These are phyloP conservation scores for Ceratobasidium papillatum DNA, from an alignment of 1,284 basidiomycete genomes.

Conservation along the genomic window DNA sequence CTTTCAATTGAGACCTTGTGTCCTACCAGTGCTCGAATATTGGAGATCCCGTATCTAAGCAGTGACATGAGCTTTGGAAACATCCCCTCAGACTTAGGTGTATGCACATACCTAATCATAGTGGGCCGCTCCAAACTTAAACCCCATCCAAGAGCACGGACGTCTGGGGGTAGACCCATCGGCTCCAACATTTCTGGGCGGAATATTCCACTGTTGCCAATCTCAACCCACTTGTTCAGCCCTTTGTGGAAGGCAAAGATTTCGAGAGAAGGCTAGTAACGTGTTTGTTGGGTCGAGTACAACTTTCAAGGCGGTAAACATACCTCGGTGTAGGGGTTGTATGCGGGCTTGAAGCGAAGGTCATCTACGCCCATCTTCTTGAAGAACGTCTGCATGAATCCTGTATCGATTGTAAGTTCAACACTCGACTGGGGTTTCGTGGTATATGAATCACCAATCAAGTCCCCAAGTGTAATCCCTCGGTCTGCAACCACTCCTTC, in stretches of 20 bases:
- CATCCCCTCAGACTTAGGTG: not conserved
- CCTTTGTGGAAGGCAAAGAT: constrained; percentile 99
- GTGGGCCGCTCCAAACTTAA: constrained; percentile 96
- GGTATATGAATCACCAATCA: constrained; percentile 76
- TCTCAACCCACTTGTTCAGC: constrained; percentile 95
- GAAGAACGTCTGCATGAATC: constrained; percentile 99
- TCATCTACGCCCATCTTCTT: constrained; percentile 95
- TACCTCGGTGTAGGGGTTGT: constrained; percentile 96
- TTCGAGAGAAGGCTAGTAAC: constrained; percentile 92
- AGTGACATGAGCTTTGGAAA: constrained; percentile 1
- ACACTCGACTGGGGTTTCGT: not conserved
- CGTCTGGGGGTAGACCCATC: constrained; percentile 98
- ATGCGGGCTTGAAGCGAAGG: constrained; percentile 96
- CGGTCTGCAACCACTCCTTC: constrained; percentile 98
- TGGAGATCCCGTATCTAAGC: constrained; percentile 84
- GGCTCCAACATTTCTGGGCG: constrained; percentile 99
- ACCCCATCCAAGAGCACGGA: constrained; percentile 98
- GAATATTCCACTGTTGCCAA: constrained; percentile 98
- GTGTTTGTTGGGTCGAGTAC: not conserved
- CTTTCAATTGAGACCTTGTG: constrained; percentile 94
- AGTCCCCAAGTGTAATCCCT: constrained; percentile 92
- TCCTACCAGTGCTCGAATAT: constrained; percentile 96
- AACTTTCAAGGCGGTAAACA: not conserved
- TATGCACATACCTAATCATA: constrained; percentile 86
- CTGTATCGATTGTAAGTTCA: constrained; percentile 55